A percentile compares a stretch with the other conserved stretches of the same genome.
Conservation (phyloP, 768 basidiomycete genomes). For the Leccinellum rugosiceps region DNA sequence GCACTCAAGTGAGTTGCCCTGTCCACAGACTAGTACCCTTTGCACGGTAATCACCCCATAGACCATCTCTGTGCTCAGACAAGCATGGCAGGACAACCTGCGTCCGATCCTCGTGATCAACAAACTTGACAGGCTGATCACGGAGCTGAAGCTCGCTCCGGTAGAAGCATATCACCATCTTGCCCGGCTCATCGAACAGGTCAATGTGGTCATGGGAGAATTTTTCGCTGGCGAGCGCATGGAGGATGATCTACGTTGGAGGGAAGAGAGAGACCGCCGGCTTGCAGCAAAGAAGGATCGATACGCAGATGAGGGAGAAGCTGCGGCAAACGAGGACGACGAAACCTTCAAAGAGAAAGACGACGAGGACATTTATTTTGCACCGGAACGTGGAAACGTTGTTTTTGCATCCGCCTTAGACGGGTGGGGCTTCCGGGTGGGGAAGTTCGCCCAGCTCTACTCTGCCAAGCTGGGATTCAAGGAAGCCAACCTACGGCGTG, state of each 20-base stretch:
- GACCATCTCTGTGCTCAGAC: constrained; percentile 93
- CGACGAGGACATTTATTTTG: constrained; percentile 97
- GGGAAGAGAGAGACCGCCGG: constrained; percentile 85
- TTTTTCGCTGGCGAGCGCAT: constrained; percentile 95
- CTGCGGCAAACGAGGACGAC: constrained; percentile 53
- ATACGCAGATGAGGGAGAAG: constrained; percentile 63
- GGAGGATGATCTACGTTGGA: constrained; percentile 94
- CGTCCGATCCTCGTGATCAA: constrained; percentile 94
- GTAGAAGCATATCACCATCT: constrained; percentile 94
- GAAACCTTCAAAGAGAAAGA: constrained; percentile 91
- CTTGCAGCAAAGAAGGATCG: constrained; percentile 72
- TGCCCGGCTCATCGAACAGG: constrained; percentile 90
- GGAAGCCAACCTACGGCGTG: constrained; percentile 78
- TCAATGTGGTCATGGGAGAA: constrained; percentile 96
- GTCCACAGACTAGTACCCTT: neutral
- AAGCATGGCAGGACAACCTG: constrained; percentile 89
- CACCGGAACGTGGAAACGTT: constrained; percentile 93
- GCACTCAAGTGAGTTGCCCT: constrained; percentile 75
- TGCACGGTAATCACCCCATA: constrained; percentile 29
- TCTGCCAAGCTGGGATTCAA: constrained; percentile 87
- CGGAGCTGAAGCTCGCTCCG: constrained; percentile 88
- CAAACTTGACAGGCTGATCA: constrained; percentile 92
- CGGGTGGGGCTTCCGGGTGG: constrained; percentile 95
- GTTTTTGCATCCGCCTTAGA: constrained; percentile 95
- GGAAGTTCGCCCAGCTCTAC: constrained; percentile 92